Evolutionary conservation across 2,329 filamentous ascomycete genomes (phyloP), one percentile per base, ranked within the genome.

Genomic region (Cadophora sp.): DNA sequence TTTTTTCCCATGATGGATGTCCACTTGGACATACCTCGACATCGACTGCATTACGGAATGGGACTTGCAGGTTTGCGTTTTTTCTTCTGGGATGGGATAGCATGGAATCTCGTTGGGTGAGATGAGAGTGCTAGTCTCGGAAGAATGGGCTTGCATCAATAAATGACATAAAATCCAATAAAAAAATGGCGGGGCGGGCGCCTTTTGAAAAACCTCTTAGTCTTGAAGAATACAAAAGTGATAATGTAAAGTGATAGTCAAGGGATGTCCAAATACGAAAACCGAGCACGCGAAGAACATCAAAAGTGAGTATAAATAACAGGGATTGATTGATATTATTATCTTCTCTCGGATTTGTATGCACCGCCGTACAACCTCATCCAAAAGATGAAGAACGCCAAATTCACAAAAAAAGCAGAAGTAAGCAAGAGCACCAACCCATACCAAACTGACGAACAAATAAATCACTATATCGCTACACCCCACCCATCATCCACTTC

Each of bases 341-440:
- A 58, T 43, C 55, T 16, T 58, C 55, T 43, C 33, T 58, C 20
- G 27, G 20, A 27, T 58, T 41, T 43, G 36, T 13, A 43, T 58
- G 55, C 33, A 58, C 33, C 45, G n/a, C 4, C 43, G 11, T 36
- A 58, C 13, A 36, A 58, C 20, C 55, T 58, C 22, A 41, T 58
- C 33, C 55, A 41, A 39, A 39, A 56, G 53, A 56, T 22, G 53
- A 58, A 36, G n/a, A 56, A 58, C 55, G 55, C 55, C 55, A 39
- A 39, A 20, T 56, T n/a, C 39, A 36, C 43, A 14, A 2, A 14
- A 58, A 51, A 27, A 41, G 20, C 36, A 5, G 5, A 20, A 41
- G 36, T 24, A 24, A 22, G 43, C 36, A 58, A 18, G 11, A 39
- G 13, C n/a, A 18, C 55, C 33, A n/a, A 43, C 55, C 55, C 36